Conservation (phyloP, 2,329 filamentous ascomycete species). For the Coleophoma cylindrospora region DNA sequence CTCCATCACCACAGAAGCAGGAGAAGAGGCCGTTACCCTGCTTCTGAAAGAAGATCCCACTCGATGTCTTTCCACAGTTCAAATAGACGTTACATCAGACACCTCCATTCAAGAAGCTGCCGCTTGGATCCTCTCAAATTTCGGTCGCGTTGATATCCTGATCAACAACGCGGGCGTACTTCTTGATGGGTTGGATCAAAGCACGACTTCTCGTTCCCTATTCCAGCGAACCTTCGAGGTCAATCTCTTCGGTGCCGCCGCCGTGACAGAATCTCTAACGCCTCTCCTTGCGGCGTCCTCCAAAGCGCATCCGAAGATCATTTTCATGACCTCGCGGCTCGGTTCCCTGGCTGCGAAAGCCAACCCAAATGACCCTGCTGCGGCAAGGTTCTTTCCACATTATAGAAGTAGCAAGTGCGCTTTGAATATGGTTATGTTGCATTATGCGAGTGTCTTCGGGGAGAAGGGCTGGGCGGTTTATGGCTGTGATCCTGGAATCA, state of each 20-base stretch:
- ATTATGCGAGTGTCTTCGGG: conserved; percentile 14
- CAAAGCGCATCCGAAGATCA: conserved; percentile 17
- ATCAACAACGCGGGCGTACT: conserved; percentile 10
- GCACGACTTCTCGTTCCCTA: conserved; percentile 6
- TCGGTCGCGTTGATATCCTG: conserved; percentile 3
- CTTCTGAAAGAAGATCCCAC: conserved; percentile 23
- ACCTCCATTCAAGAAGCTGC: conserved; percentile 33
- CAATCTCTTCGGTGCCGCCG: conserved; percentile 21
- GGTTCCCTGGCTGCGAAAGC: conserved; percentile 10
- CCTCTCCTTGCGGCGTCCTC: conserved; percentile 22
- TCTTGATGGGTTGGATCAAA: conserved; percentile 4
- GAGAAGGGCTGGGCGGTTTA: conserved; percentile 5
- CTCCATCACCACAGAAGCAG: conserved; percentile 26
- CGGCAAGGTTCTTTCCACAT: not conserved
- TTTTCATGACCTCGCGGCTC: conserved; percentile 16
- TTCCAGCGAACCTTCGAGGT: conserved; percentile 10
- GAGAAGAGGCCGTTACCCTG: conserved; percentile 27
- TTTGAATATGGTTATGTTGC: conserved; percentile 20
- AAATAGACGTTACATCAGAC: conserved; percentile 36
- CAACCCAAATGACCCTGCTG: not conserved
- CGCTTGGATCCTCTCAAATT: conserved; percentile 13
- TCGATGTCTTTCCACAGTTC: conserved; percentile 28
- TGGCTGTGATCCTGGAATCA: conserved; percentile 1
- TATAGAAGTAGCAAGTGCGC: conserved; percentile 21
- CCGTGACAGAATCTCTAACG: conserved; percentile 24